Evolutionary conservation across 2,329 filamentous ascomycete genomes (phyloP).

Genomic region (Botryosphaeria dothidea): DNA sequence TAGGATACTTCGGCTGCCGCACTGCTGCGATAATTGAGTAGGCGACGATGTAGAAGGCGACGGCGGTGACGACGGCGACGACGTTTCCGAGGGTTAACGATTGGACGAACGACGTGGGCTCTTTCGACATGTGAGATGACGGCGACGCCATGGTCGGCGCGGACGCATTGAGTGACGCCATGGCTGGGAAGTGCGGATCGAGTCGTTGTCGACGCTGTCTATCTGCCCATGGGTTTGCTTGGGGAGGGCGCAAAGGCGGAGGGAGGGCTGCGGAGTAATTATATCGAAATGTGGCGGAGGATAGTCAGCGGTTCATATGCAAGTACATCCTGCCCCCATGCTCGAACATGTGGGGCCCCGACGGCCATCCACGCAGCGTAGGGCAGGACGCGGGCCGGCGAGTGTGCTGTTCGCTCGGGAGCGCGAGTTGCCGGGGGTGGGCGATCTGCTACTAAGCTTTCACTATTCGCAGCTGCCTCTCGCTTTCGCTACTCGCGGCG

Average conservation of each 20-base stretch:
- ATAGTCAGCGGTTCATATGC: no score
- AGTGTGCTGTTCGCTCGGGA: not conserved
- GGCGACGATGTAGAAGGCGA: not conserved
- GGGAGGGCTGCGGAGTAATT: no score
- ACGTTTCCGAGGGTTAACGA: not conserved
- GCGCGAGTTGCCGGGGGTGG: not conserved
- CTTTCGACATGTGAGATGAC: not conserved
- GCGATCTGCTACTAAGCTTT: not conserved
- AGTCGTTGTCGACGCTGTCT: no score
- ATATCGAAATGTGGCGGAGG: no score
- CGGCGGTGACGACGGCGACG: not conserved
- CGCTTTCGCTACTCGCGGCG: not conserved
- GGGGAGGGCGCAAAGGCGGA: no score
- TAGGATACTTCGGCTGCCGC: not conserved
- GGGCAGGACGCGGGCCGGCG: not conserved
- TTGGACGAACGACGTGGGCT: not conserved
- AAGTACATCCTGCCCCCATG: no score
- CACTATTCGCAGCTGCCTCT: not conserved
- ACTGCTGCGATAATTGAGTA: not conserved
- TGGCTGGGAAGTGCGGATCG: not conserved
- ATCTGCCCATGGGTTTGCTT: no score
- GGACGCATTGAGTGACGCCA: not conserved
- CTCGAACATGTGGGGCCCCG: no score
- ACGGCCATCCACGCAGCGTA: not conserved
- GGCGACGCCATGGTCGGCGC: not conserved